phyloP scores from a whole-genome alignment of 352 stramenopile genomes.

The Pilasporangium apinafurcum region DNA sequence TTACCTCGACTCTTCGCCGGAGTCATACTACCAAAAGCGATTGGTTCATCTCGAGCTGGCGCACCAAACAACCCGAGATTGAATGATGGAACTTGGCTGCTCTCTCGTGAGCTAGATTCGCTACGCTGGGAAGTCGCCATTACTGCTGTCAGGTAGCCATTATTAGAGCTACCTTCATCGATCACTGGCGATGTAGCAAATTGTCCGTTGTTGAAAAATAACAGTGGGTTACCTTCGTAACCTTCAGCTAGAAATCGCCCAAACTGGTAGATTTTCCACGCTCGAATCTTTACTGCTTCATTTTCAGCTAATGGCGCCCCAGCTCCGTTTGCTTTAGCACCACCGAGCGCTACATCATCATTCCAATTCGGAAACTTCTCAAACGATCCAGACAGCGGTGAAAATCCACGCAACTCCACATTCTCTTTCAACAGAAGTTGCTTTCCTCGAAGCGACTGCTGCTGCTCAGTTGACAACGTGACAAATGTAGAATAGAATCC shows the following conservation, averaged over 20 bases:
- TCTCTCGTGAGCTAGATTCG: too few species aligned
- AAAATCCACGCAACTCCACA: conserved; percentile 63
- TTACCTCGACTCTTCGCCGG: conserved; percentile 12
- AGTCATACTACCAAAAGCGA: conserved; percentile 1
- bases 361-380: conserved; percentile 16
- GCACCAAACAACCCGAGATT: conserved; percentile 21
- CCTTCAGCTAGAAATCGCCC: conserved; percentile 49
- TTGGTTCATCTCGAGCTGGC: conserved; percentile 8
- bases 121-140: background rate
- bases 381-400: conserved; percentile 29
- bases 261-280: conserved; percentile 60
- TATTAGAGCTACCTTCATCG: conserved; percentile 6
- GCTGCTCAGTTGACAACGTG: conserved; percentile 10
- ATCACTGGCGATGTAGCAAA: conserved; percentile 25
- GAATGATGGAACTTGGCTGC: conserved; percentile 11
- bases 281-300: conserved; percentile 42
- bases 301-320: conserved; percentile 21
- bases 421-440: conserved; percentile 65
- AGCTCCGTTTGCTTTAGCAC: conserved; percentile 1
- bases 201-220: conserved; percentile 37
- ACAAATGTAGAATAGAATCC: conserved; percentile 29
- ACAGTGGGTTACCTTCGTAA: conserved; percentile 50
- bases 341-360: conserved; percentile 11
- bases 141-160: conserved; percentile 6
- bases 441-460: conserved; percentile 20